Evolutionary conservation across 2,329 filamentous ascomycete species (phyloP).

Genomic region (Hypoxylon sp.): DNA sequence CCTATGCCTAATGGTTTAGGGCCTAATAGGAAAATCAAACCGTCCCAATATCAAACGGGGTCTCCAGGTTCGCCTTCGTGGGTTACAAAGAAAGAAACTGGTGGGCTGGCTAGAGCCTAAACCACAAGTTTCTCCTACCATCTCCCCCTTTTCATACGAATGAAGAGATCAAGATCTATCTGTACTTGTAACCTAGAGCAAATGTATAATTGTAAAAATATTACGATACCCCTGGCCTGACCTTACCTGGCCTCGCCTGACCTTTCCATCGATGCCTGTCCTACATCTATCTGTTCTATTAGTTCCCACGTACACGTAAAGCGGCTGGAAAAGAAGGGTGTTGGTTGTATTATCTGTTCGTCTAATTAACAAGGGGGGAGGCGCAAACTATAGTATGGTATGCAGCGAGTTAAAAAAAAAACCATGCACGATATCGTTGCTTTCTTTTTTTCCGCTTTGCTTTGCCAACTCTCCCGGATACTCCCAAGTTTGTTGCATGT

Average conservation of each 20-base stretch:
- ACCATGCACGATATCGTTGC: conserved; percentile 17
- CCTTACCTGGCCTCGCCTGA: too few species aligned
- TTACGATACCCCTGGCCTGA: conserved; percentile 22
- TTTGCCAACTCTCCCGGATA: conserved; percentile 20
- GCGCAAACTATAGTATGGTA: conserved; percentile 27
- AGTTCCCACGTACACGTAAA: neutral
- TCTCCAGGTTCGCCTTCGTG: too few species aligned
- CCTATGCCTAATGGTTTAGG: neutral
- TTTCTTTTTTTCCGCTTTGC: too few species aligned
- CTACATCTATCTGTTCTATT: too few species aligned
- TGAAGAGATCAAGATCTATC: neutral
- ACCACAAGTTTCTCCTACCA: neutral
- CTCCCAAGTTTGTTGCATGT: conserved; percentile 16
- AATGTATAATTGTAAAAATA: neutral
- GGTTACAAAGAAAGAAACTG: neutral
- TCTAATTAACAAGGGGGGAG: conserved; percentile 34
- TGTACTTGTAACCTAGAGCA: neutral
- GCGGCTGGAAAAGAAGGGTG: conserved; percentile 19
- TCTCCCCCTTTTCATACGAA: neutral
- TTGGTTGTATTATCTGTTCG: conserved; percentile 32
- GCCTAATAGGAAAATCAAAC: neutral
- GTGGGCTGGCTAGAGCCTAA: neutral
- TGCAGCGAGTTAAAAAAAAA: conserved; percentile 6
- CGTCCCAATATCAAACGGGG: neutral
- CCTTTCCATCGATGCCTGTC: too few species aligned